Base-by-base conservation (phyloP, 257 asterid species). In the Capsicum rhomboideum region DNA sequence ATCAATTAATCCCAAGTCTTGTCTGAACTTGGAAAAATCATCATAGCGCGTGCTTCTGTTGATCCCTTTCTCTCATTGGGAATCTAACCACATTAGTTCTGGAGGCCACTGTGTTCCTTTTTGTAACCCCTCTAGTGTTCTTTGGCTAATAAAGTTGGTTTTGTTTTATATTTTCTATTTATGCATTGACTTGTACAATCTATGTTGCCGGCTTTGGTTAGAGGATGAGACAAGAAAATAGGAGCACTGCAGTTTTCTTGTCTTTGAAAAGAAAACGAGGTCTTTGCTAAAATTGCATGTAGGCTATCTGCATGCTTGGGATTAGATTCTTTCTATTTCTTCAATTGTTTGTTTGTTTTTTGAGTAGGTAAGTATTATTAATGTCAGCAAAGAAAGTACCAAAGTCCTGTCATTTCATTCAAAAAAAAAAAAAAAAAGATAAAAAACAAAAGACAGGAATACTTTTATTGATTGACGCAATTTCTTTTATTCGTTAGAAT, bases 401-500 rank as follows among this genome's bases (percentile, higher is more conserved):
- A 40, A 90, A 92, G 5, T 91, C 0, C 87, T 92, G 0, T 91
- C 44, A 40, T 40, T 40, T 40, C 44, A 40, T 40, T 40, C 44
- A 40, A 40, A 40, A 40, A 6, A 31, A n/a, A 40, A 40, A 40
- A 40, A 6, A 40, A 40, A 7, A 40, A 40, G 44, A 40, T 5
- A 40, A 40, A 6, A 40, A 40, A 40, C 44, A 40, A 40, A 40
- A 40, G 44, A 40, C 8, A 40, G 44, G 44, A 40, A 40, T 40
- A 91, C 26, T 93, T 61, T 56, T 90, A 28, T 37, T 92, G 71
- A 89, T 85, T 46, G 21, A 55, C 6, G 4, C 26, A 61, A 31
- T 79, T 44, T 26, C 31, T 80, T 8, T 21, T 72, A 17, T 44
- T 42, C 2, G n/a, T 72, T 11, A 49, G 34, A 12, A 13, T 68